Conservation (phyloP, 2,329 filamentous ascomycete genomes). For the Penicillium sp. region DNA sequence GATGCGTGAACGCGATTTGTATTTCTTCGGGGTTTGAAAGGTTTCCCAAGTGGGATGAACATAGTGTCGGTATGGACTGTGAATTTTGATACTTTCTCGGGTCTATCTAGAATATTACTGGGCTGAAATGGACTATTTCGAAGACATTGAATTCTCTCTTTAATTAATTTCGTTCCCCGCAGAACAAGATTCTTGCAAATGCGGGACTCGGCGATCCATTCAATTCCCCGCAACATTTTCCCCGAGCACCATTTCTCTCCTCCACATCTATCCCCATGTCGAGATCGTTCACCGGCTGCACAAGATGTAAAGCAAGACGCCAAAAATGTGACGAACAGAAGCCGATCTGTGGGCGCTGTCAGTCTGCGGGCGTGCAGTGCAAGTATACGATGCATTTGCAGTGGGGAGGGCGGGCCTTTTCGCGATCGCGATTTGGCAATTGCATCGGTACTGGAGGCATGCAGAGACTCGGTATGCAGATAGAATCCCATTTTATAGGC, state of each 20-base stretch:
- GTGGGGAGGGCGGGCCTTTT: constrained; percentile 41
- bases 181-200: constrained; percentile 3
- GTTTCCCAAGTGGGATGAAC: constrained; percentile 13
- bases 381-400: constrained; percentile 41
- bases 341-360: constrained; percentile 39
- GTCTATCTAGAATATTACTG: no score
- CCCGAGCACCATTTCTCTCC: constrained; percentile 8
- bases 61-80: constrained; percentile 18
- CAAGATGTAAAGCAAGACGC: constrained; percentile 41
- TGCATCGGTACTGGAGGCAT: constrained; percentile 33
- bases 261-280: constrained; percentile 27
- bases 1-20: constrained; percentile 37
- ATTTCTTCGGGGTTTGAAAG: constrained; percentile 8
- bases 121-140: no score
- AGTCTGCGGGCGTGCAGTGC: constrained; percentile 34
- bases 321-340: constrained; percentile 44
- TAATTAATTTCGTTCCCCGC: constrained; percentile 2
- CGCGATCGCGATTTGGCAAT: constrained; percentile 36
- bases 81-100: constrained; percentile 9
- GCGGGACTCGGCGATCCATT: constrained; percentile 14
- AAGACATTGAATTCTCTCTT: neutral
- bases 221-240: constrained; percentile 22
- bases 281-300: constrained; percentile 42
- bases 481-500: neutral
- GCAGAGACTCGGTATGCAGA: constrained; percentile 31